A percentile compares a stretch with the other conserved stretches of the same genome.
Conservation (phyloP, 345 rosid genomes). For the Chamaenerion angustifolium region DNA sequence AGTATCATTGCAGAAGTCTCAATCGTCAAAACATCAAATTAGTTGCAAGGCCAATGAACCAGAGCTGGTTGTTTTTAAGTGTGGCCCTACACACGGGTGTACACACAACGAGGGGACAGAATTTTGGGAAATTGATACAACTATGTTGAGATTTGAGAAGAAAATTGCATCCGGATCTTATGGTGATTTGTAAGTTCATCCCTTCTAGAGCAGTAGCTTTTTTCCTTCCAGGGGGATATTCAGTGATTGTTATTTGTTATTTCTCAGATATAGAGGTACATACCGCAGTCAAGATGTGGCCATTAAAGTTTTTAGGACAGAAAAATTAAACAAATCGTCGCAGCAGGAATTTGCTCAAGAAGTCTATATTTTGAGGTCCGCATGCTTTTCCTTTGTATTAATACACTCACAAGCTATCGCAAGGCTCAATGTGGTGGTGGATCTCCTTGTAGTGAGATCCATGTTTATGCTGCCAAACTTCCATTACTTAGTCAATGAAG, state of each 20-base stretch:
- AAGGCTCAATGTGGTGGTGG: too few relatives aligned
- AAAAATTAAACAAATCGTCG: slow-evolving; percentile 15
- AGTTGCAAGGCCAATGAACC: slow-evolving; percentile 15
- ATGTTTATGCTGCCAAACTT: slow-evolving; percentile 1
- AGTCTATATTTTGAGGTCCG: slow-evolving; percentile 32
- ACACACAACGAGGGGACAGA: slow-evolving; percentile 6
- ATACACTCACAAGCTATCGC: neutral
- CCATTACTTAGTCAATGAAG: too few relatives aligned
- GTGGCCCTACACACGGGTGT: neutral
- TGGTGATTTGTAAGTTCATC: slow-evolving; percentile 25
- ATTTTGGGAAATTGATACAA: slow-evolving; percentile 12
- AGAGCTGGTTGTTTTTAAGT: slow-evolving; percentile 17
- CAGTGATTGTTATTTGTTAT: neutral
- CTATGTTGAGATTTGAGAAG: slow-evolving; percentile 13
- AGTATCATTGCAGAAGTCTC: slow-evolving; percentile 25
- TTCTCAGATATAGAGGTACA: slow-evolving; percentile 10
- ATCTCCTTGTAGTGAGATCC: neutral
- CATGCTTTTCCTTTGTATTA: neutral
- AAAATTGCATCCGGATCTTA: slow-evolving; percentile 29
- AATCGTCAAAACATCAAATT: slow-evolving; percentile 10
- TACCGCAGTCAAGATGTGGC: slow-evolving; percentile 20
- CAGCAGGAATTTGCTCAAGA: slow-evolving; percentile 31
- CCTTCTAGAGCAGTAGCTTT: slow-evolving; percentile 3
- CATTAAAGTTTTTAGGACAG: slow-evolving; percentile 23
- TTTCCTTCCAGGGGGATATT: neutral